These are phyloP conservation scores for Fraxinus platypoda DNA, from an alignment of 305 asterid genomes.

Conservation along the genomic window DNA sequence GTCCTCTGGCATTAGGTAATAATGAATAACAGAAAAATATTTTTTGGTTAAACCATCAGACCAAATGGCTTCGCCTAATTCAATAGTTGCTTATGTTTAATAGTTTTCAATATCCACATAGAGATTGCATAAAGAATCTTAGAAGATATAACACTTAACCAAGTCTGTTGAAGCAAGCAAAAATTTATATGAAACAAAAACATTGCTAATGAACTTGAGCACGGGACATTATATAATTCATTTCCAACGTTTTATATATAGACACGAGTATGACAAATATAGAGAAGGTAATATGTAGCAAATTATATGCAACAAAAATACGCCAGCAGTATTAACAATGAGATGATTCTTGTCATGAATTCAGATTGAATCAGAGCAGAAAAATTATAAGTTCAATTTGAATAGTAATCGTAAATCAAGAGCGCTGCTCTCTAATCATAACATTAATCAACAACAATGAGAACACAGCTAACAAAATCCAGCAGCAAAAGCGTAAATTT, in stretches of 20 bases:
- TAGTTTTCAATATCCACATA: neutral
- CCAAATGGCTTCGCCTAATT: neutral
- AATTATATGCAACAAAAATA: neutral
- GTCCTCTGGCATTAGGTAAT: neutral
- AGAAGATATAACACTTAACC: neutral
- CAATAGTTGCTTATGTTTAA: neutral
- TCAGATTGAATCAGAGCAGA: neutral
- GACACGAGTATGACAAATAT: neutral
- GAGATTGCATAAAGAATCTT: neutral
- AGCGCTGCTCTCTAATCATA: neutral
- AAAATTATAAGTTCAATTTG: neutral
- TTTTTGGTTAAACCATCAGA: neutral
- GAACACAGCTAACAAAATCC: neutral
- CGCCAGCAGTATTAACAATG: neutral
- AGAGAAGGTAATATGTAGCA: neutral
- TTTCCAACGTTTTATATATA: neutral
- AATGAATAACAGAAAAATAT: neutral
- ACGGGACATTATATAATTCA: neutral
- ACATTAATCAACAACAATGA: neutral
- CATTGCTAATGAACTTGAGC: neutral
- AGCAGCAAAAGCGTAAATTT: neutral
- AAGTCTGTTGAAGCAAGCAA: neutral
- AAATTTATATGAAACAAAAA: neutral
- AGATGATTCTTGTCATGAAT: neutral
- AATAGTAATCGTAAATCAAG: neutral